A percentile compares a stretch with the other conserved stretches of the same genome.
Evolutionary conservation across 2,329 filamentous ascomycete genomes (phyloP).

Genomic region (Fusarium liriodendri): DNA sequence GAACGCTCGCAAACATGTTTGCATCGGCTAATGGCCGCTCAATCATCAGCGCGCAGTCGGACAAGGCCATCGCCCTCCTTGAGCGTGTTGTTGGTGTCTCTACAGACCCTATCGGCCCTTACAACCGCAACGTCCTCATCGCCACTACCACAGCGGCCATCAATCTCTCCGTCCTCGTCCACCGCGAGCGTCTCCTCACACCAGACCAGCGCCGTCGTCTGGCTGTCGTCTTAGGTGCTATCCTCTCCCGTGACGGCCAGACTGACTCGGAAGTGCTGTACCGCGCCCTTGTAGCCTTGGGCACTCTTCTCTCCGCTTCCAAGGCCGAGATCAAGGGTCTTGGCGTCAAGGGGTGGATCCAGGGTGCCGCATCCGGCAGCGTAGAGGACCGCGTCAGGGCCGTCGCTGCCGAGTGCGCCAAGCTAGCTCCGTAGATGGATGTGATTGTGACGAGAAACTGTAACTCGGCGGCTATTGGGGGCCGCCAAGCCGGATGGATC

Average conservation of each 20-base stretch:
- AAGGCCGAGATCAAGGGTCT: slow-evolving; percentile 56
- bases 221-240: slow-evolving; percentile 69
- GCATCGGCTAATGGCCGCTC: slow-evolving; percentile 76
- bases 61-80: slow-evolving; percentile 71
- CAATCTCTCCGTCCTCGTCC: slow-evolving; percentile 83
- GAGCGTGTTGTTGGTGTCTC: slow-evolving; percentile 68
- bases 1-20: slow-evolving; percentile 87
- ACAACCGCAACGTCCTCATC: slow-evolving; percentile 84
- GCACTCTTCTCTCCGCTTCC: slow-evolving; percentile 74
- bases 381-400: slow-evolving; percentile 58
- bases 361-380: slow-evolving; percentile 56
- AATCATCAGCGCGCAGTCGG: slow-evolving; percentile 68
- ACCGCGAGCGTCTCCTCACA: slow-evolving; percentile 55
- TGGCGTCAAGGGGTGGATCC: slow-evolving; percentile 55
- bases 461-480: background rate
- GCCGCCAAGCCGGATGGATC: slow-evolving; percentile 19
- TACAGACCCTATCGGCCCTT: slow-evolving; percentile 60
- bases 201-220: slow-evolving; percentile 55
- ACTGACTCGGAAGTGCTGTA: slow-evolving; percentile 87
- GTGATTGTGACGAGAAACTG: slow-evolving; percentile 14
- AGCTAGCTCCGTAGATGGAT: slow-evolving; percentile 23
- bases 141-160: slow-evolving; percentile 85
- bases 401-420: slow-evolving; percentile 34
- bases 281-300: slow-evolving; percentile 82
- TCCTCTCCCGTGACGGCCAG: slow-evolving; percentile 68